Evolutionary conservation across 169 alveolate genomes (phyloP).

Genomic region (Plasmodium coatneyi): DNA sequence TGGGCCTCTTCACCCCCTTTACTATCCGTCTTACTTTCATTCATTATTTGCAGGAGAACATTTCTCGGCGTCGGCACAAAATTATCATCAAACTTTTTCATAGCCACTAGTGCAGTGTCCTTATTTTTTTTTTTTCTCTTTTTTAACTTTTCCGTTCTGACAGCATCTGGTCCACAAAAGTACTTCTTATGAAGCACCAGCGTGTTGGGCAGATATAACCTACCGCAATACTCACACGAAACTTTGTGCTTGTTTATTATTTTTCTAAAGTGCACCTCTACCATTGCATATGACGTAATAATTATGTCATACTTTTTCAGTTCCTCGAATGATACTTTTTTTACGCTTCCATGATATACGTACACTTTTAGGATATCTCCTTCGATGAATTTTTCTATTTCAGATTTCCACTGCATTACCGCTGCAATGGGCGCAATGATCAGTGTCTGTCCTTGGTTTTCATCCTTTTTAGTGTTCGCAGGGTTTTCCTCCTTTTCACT

Average conservation of each 20-base stretch:
- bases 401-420: conserved; percentile 87
- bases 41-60: conserved; percentile 75
- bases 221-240: conserved; percentile 89
- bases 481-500: neutral
- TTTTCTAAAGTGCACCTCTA: conserved; percentile 82
- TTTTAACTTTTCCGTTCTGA: conserved; percentile 89
- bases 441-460: conserved; percentile 78
- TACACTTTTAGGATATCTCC: conserved; percentile 81
- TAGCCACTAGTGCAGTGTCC: conserved; percentile 72
- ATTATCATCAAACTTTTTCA: conserved; percentile 56
- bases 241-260: conserved; percentile 76
- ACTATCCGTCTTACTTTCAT: conserved; percentile 71
- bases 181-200: conserved; percentile 87
- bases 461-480: neutral
- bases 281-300: conserved; percentile 85
- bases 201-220: conserved; percentile 87
- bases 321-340: conserved; percentile 79
- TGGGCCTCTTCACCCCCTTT: neutral
- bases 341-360: conserved; percentile 82
- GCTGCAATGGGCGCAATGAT: conserved; percentile 89
- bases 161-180: conserved; percentile 93
- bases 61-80: conserved; percentile 81
- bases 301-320: conserved; percentile 88
- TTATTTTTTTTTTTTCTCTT: conserved; percentile 83
- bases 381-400: conserved; percentile 80